A percentile compares a stretch with the other conserved stretches of the same genome.
These are phyloP conservation scores for Dissoconium aciculare DNA, from an alignment of 2,329 filamentous ascomycete genomes.

Conservation along the genomic window DNA sequence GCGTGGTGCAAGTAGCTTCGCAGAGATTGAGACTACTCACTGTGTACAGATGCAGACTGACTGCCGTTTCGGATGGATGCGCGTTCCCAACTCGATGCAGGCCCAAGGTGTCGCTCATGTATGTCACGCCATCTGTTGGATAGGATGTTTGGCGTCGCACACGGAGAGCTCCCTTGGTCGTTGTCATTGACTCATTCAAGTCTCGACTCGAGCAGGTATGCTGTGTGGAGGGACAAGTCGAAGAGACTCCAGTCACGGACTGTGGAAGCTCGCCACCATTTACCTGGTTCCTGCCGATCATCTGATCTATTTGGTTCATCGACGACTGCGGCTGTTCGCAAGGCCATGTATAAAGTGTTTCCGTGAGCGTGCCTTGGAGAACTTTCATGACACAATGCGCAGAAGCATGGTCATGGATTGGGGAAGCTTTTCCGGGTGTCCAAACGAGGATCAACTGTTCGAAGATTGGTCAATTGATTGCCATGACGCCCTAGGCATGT, in stretches of 20 bases:
- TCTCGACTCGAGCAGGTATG: slow-evolving; percentile 16
- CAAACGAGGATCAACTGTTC: slow-evolving; percentile 70
- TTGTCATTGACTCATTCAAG: too few species aligned
- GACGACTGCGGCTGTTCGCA: too few species aligned
- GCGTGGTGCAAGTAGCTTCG: slow-evolving; percentile 1
- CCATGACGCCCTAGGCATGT: too few species aligned
- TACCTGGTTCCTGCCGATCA: too few species aligned
- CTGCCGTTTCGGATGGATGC: slow-evolving; percentile 53
- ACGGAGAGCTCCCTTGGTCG: too few species aligned
- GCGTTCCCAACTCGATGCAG: slow-evolving; percentile 71
- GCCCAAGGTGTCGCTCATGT: slow-evolving; percentile 81
- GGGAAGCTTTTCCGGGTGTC: slow-evolving; percentile 68
- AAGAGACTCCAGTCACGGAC: too few species aligned
- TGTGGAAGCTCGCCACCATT: too few species aligned
- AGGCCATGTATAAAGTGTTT: slow-evolving; percentile 70
- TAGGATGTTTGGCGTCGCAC: slow-evolving; percentile 55
- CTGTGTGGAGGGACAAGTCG: slow-evolving; percentile 13
- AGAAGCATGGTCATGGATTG: slow-evolving; percentile 66
- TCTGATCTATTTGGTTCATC: too few species aligned
- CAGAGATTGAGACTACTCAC: slow-evolving; percentile 31
- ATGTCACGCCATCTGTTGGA: slow-evolving; percentile 59
- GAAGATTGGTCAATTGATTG: background rate
- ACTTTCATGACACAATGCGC: slow-evolving; percentile 90
- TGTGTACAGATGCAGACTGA: slow-evolving; percentile 55
- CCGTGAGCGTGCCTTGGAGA: slow-evolving; percentile 60